Evolutionary conservation across 108 stramenopile genomes (phyloP).

Genomic region (Stephanodiscus triporus): DNA sequence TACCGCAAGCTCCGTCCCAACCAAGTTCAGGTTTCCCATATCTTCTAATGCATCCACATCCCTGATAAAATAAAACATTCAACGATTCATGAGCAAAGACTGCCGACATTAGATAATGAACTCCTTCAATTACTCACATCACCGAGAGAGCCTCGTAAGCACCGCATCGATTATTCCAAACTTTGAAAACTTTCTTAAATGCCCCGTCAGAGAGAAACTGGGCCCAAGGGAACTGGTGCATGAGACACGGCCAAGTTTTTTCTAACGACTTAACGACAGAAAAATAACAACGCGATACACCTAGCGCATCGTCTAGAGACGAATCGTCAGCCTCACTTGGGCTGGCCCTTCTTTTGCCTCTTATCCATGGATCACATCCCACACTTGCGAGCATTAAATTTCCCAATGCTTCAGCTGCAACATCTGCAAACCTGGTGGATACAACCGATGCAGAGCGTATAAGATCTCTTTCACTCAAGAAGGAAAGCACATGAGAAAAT

Average conservation of each 20-base stretch:
- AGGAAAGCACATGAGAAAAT: constrained; percentile 58
- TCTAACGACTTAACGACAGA: constrained; percentile 53
- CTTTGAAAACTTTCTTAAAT: constrained; percentile 90
- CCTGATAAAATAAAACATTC: constrained; percentile 36
- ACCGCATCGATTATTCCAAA: constrained; percentile 59
- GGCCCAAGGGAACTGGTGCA: constrained; percentile 68
- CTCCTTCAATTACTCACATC: constrained; percentile 62
- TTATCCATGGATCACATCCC: constrained; percentile 58
- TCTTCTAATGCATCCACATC: constrained; percentile 68
- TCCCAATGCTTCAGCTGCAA: constrained; percentile 69
- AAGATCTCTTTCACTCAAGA: constrained; percentile 69
- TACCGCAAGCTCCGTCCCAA: constrained; percentile 89
- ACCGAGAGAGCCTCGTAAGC: constrained; percentile 85
- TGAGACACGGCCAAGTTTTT: constrained; percentile 64
- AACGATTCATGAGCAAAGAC: constrained; percentile 9
- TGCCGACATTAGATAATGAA: not conserved
- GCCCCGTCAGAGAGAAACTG: constrained; percentile 90
- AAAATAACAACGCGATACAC: not conserved
- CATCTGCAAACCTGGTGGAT: constrained; percentile 78
- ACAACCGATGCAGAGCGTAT: constrained; percentile 63
- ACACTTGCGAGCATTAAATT: constrained; percentile 74
- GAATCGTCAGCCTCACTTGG: constrained; percentile 42
- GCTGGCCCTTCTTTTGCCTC: constrained; percentile 27
- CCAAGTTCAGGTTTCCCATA: constrained; percentile 67
- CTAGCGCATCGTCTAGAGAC: constrained; percentile 21